A percentile compares a stretch with the other conserved stretches of the same genome.
Evolutionary conservation across 768 basidiomycete species (phyloP).

Genomic region (Galerina sulciceps): DNA sequence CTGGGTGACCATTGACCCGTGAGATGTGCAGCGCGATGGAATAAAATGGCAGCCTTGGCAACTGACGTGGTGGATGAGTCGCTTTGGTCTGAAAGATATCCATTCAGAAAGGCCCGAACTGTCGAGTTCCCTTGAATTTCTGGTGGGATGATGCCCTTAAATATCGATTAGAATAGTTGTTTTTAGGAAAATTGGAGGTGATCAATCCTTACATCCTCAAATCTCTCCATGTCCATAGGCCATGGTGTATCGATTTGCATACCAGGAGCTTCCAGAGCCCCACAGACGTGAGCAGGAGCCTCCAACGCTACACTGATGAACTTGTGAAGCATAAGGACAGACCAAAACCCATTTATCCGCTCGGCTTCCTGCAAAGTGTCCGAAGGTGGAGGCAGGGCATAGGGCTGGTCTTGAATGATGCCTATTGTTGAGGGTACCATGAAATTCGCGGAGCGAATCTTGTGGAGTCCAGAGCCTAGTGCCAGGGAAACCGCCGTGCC

Average conservation of each 20-base stretch:
- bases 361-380: conserved; percentile 66
- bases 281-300: conserved; percentile 54
- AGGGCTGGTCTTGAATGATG: conserved; percentile 45
- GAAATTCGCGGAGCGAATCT: conserved; percentile 41
- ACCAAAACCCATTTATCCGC: conserved; percentile 70
- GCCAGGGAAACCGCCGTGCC: conserved; percentile 57
- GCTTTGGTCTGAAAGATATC: conserved; percentile 34
- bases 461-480: conserved; percentile 51
- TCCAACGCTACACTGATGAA: conserved; percentile 58
- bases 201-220: conserved; percentile 37
- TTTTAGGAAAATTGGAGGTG: neutral
- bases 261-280: conserved; percentile 54
- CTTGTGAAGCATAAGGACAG: conserved; percentile 61
- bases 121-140: conserved; percentile 52
- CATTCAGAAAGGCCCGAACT: conserved; percentile 51
- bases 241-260: conserved; percentile 58
- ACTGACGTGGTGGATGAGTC: conserved; percentile 44
- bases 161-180: conserved; percentile 12
- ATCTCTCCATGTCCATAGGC: conserved; percentile 47
- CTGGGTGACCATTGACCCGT: conserved; percentile 50
- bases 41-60: conserved; percentile 60
- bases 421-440: conserved; percentile 39
- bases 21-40: conserved; percentile 60
- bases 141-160: conserved; percentile 47
- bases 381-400: conserved; percentile 41